Conservation (phyloP, 768 basidiomycete species). For the Leucosporidium scottii region DNA sequence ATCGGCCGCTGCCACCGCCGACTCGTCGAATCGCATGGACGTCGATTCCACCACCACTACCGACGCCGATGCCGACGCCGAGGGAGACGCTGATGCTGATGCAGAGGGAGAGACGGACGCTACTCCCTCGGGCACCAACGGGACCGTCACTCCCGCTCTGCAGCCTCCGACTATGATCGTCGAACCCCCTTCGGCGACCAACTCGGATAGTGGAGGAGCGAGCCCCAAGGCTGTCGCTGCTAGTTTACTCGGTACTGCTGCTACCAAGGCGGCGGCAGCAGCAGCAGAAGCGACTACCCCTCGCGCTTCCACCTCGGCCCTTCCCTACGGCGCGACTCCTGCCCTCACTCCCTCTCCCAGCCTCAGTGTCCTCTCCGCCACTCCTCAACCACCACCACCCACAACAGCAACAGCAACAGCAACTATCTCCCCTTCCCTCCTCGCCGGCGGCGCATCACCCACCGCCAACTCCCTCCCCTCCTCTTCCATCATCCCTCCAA, state of each 20-base stretch:
- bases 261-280: not conserved
- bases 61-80: constrained; percentile 7
- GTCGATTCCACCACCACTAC: not conserved
- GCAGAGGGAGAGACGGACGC: constrained; percentile 24
- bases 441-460: not conserved
- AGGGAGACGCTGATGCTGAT: constrained; percentile 19
- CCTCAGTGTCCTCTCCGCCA: no score
- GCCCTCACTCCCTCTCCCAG: no score
- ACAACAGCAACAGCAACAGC: no score
- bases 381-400: no score
- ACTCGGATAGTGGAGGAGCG: no score
- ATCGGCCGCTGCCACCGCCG: not conserved
- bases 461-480: constrained; percentile 36
- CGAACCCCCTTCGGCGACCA: not conserved
- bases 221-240: not conserved
- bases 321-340: not conserved
- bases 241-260: not conserved
- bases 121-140: constrained; percentile 5
- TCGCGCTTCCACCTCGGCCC: not conserved
- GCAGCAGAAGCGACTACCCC: not conserved
- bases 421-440: not conserved
- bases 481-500: not conserved
- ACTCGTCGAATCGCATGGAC: not conserved
- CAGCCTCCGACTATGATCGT: not conserved
- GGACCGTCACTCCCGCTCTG: constrained; percentile 15